phyloP scores from a whole-genome alignment of 2,329 filamentous ascomycete species.

The Sporothrix mexicana region DNA sequence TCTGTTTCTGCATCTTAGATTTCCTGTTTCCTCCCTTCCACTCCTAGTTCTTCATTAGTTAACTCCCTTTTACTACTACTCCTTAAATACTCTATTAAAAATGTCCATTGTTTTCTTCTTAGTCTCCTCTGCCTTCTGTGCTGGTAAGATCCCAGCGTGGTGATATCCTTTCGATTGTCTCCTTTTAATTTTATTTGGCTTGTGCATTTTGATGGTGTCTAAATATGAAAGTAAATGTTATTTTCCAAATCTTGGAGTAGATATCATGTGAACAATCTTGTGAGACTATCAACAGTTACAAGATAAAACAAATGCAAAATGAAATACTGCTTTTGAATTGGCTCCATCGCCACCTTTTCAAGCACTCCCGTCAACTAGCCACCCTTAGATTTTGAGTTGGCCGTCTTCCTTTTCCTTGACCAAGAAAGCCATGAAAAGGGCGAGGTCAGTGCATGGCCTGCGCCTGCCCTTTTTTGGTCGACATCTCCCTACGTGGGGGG shows the following conservation, averaged over 20 bases:
- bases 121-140: constrained; percentile 6
- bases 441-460: neutral
- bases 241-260: too few species aligned
- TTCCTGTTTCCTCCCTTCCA: neutral
- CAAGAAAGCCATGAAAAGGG: neutral
- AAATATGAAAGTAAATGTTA: too few species aligned
- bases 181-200: neutral
- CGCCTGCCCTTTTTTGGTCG: neutral
- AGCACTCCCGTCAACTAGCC: too few species aligned
- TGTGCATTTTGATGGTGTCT: too few species aligned
- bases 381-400: too few species aligned
- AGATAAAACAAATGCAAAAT: too few species aligned
- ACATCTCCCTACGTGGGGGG: too few species aligned
- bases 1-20: constrained; percentile 19
- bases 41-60: neutral
- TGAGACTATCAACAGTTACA: too few species aligned
- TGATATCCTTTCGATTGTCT: neutral
- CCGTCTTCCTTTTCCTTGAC: too few species aligned
- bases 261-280: too few species aligned
- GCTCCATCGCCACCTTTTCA: too few species aligned
- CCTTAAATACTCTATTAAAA: constrained; percentile 5
- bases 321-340: too few species aligned
- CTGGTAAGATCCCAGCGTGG: neutral
- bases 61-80: neutral
- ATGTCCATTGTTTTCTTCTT: constrained; percentile 3